Evolutionary conservation across 768 basidiomycete genomes (phyloP), one percentile per base, ranked within the genome.

Genomic region (Terana coerulea): DNA sequence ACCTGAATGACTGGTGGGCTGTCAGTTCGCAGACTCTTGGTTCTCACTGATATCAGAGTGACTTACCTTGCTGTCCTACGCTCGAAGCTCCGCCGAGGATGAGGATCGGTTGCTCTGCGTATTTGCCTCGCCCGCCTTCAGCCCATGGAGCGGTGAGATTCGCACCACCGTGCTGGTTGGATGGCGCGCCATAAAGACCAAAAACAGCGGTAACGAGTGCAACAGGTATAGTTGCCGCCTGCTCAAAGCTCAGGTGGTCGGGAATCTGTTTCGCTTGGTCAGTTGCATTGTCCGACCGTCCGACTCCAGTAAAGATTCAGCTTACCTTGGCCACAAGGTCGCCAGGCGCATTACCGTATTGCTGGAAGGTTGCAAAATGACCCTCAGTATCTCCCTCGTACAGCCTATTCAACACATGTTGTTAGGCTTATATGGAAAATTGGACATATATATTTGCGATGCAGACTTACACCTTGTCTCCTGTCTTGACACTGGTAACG

Each of bases 401-500:
- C 36, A 35, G 33, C 14, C 17, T 28, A 21, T 4, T 10, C 5
- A 49, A 7, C 19, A 36, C n/a, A 22, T 21, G n/a, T n/a, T n/a
- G n/a, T n/a, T n/a, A n/a, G n/a, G n/a, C n/a, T n/a, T n/a, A n/a
- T n/a, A n/a, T n/a, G n/a, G n/a, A n/a, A n/a, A n/a, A 25, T 19
- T 17, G 31, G 22, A n/a, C 11, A 15, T 34, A n/a, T 48, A 5
- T 1, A 6, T 17, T 11, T 35, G 25, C 30, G 4, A 14, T 10
- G 21, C 7, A 2, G 1, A 48, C 63, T 35, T 59, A 69, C 72
- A 77, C 70, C 39, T 60, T 69, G 56, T 76, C 72, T 26, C 76
- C 76, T 21, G 65, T 65, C 40, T 60, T 59, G 37, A 71, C 70
- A 17, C 56, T 55, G n/a, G 44, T 53, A 0, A 75, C 73, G 9